phyloP scores from a whole-genome alignment of 2,329 filamentous ascomycete genomes.

The Verticillium dahliae region DNA sequence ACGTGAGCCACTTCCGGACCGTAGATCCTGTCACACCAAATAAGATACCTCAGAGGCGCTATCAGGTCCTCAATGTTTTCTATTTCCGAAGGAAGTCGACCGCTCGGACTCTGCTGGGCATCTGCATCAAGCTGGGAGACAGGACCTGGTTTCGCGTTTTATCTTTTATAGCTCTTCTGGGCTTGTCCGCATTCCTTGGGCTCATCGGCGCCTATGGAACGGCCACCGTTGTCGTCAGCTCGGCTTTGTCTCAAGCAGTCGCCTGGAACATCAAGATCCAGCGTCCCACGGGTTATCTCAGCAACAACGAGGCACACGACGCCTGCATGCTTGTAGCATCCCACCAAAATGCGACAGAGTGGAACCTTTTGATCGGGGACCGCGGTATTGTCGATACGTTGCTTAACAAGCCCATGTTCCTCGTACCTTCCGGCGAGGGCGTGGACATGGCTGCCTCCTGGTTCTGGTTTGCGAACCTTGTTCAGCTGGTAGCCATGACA shows the following conservation, averaged over 20 bases:
- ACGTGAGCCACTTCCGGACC: background rate
- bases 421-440: constrained; percentile 2
- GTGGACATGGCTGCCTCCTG: constrained; percentile 5
- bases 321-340: constrained; percentile 19
- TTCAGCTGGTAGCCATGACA: constrained; percentile 18
- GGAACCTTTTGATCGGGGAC: constrained; percentile 19
- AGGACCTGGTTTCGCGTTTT: background rate
- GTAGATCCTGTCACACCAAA: background rate
- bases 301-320: constrained; percentile 17
- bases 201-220: constrained; percentile 10
- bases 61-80: background rate
- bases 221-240: constrained; percentile 11
- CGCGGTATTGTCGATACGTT: constrained; percentile 17
- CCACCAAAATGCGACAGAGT: constrained; percentile 18
- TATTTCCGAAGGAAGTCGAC: background rate
- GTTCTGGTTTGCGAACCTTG: constrained; percentile 14
- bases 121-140: background rate
- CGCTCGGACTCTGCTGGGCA: background rate
- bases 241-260: constrained; percentile 13
- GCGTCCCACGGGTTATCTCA: constrained; percentile 14
- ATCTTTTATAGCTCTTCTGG: background rate
- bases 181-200: background rate
- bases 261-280: constrained; percentile 6
- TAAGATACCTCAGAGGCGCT: background rate
- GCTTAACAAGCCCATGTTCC: constrained; percentile 20